Conservation (phyloP, 495 filamentous ascomycete genomes). For the Xylaria longipes region DNA sequence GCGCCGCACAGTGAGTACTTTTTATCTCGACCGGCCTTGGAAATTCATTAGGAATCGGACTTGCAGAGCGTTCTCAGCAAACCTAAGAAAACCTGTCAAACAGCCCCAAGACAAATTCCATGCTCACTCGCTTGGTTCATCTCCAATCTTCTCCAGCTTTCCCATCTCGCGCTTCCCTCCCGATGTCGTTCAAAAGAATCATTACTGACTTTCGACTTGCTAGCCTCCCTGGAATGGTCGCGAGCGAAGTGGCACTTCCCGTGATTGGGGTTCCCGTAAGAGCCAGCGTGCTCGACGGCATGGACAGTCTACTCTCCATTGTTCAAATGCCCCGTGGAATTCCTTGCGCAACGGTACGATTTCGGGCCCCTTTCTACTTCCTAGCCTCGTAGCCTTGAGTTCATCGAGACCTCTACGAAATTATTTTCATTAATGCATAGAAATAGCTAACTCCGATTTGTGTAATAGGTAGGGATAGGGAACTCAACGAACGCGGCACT, state of each 20-base stretch:
- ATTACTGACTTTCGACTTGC: neutral
- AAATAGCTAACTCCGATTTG: slow-evolving; percentile 2
- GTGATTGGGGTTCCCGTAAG: slow-evolving; percentile 94
- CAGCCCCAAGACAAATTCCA: neutral
- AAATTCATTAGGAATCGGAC: neutral
- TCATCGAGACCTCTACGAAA: neutral
- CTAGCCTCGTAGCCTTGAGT: neutral
- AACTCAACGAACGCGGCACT: slow-evolving; percentile 93
- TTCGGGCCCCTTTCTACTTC: no score
- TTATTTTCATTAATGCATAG: neutral
- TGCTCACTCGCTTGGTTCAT: slow-evolving; percentile 68
- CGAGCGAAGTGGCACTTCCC: slow-evolving; percentile 83
- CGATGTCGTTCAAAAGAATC: slow-evolving; percentile 26
- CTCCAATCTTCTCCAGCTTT: slow-evolving; percentile 93
- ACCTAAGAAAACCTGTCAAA: neutral
- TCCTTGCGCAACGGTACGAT: slow-evolving; percentile 50
- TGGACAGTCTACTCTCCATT: slow-evolving; percentile 88
- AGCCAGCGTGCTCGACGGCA: slow-evolving; percentile 82
- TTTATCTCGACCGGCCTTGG: no score
- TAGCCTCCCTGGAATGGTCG: slow-evolving; percentile 69
- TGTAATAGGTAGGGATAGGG: slow-evolving; percentile 77
- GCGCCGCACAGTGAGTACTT: slow-evolving; percentile 26
- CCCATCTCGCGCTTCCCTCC: slow-evolving; percentile 92
- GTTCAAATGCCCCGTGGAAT: slow-evolving; percentile 81
- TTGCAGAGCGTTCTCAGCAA: neutral